A percentile compares a stretch with the other conserved stretches of the same genome.
phyloP scores from a whole-genome alignment of 2,329 filamentous ascomycete genomes.

The Xylaria sp. region DNA sequence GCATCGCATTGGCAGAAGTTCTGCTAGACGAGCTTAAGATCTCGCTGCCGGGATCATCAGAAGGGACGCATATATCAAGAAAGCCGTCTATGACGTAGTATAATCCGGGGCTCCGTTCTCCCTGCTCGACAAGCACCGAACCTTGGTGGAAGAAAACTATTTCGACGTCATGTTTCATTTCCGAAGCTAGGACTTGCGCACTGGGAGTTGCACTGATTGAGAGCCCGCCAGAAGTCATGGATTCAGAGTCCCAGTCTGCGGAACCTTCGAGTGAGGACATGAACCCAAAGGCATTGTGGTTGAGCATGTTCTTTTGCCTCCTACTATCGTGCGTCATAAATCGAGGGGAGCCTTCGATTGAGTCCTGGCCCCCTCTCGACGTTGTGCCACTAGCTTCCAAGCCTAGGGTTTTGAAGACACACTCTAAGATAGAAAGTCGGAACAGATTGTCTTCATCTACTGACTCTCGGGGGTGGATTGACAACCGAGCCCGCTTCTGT shows the following conservation, averaged over 20 bases:
- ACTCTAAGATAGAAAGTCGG: constrained; percentile 88
- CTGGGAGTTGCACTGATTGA: constrained; percentile 70
- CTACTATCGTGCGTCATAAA: constrained; percentile 85
- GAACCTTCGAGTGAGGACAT: constrained; percentile 85
- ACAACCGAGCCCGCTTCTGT: constrained; percentile 60
- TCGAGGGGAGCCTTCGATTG: constrained; percentile 85
- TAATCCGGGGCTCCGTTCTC: constrained; percentile 92
- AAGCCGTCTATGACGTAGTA: constrained; percentile 99
- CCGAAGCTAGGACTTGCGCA: constrained; percentile 74
- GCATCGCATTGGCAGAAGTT: constrained; percentile 51
- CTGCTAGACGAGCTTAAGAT: constrained; percentile 54
- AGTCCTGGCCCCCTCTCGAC: constrained; percentile 74
- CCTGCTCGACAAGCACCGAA: constrained; percentile 93
- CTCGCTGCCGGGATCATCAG: constrained; percentile 63
- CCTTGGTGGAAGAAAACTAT: constrained; percentile 98
- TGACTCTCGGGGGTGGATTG: constrained; percentile 78
- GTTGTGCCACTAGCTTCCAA: constrained; percentile 75
- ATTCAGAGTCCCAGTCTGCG: constrained; percentile 86
- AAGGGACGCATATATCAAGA: constrained; percentile 88
- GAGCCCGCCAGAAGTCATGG: constrained; percentile 76
- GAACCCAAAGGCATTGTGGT: constrained; percentile 86
- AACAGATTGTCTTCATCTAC: constrained; percentile 90
- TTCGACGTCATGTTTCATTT: constrained; percentile 91
- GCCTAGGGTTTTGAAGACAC: constrained; percentile 94
- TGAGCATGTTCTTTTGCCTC: constrained; percentile 81